Conservation (phyloP, 257 asterid species). For the Parsonsia alboflavescens region DNA sequence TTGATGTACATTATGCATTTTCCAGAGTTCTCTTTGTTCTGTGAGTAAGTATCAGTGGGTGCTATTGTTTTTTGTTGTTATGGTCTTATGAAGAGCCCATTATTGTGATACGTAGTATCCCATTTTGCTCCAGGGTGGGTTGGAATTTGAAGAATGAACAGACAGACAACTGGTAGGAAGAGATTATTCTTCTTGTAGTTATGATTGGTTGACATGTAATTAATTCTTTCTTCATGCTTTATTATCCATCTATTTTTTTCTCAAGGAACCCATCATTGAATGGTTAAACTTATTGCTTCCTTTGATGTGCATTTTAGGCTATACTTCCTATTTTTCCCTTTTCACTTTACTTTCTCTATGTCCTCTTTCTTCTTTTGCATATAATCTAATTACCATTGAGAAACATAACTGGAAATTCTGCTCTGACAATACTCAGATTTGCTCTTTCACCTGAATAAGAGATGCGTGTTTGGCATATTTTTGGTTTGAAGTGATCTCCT, state of each 20-base stretch:
- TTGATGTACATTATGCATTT: too few relatives aligned
- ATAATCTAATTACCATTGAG: not conserved
- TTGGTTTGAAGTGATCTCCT: too few relatives aligned
- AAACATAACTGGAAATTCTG: not conserved
- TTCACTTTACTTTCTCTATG: not conserved
- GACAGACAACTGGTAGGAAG: too few relatives aligned
- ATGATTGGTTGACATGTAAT: too few relatives aligned
- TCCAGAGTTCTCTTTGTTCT: too few relatives aligned
- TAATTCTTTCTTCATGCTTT: not conserved
- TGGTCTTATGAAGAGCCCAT: too few relatives aligned
- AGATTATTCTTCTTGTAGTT: too few relatives aligned
- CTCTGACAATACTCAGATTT: not conserved
- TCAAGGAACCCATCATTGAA: not conserved
- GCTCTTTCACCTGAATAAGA: not conserved
- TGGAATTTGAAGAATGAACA: too few relatives aligned
- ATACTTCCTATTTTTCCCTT: not conserved
- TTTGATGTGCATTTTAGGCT: not conserved
- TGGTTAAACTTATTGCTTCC: not conserved
- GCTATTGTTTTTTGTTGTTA: too few relatives aligned
- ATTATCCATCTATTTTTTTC: not conserved
- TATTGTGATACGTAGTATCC: too few relatives aligned
- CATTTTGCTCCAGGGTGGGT: too few relatives aligned
- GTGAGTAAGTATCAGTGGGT: too few relatives aligned
- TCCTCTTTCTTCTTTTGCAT: constrained; percentile 3
- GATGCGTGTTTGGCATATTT: not conserved